A percentile compares a stretch with the other conserved stretches of the same genome.
Evolutionary conservation across 495 filamentous ascomycete genomes (phyloP).

Genomic region (Neurospora sp.): DNA sequence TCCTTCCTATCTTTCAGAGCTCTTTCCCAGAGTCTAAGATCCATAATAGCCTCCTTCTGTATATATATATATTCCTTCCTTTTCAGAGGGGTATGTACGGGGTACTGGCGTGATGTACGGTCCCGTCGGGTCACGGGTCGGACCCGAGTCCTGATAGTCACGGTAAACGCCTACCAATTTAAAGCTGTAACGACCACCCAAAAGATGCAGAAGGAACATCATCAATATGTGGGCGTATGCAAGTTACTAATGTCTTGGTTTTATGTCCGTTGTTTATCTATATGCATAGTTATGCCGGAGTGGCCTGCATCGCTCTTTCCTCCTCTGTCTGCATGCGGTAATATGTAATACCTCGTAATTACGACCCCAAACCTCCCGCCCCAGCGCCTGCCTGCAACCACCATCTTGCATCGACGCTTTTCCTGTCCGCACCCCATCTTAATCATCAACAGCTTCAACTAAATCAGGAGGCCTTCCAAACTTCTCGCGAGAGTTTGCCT

Average conservation of each 20-base stretch:
- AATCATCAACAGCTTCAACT: neutral
- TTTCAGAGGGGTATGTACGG: too few species aligned
- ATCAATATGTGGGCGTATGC: neutral
- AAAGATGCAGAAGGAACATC: neutral
- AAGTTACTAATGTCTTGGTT: neutral
- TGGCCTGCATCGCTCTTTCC: neutral
- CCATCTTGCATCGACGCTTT: neutral
- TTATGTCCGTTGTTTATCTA: neutral
- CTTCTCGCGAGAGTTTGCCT: neutral
- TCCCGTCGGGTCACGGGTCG: too few species aligned
- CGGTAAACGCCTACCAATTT: neutral
- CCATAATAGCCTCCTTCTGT: too few species aligned
- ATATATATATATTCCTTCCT: too few species aligned
- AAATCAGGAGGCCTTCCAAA: neutral
- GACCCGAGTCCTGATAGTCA: too few species aligned
- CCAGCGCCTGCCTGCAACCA: neutral
- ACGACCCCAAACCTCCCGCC: neutral
- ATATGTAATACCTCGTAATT: neutral
- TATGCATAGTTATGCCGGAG: neutral
- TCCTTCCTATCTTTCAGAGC: too few species aligned
- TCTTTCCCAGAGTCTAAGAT: too few species aligned
- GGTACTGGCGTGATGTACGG: too few species aligned
- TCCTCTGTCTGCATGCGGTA: neutral
- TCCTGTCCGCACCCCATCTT: neutral
- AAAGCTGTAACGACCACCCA: neutral